Evolutionary conservation across 2,329 filamentous ascomycete species (phyloP).

Genomic region (Neonectria magnoliae): DNA sequence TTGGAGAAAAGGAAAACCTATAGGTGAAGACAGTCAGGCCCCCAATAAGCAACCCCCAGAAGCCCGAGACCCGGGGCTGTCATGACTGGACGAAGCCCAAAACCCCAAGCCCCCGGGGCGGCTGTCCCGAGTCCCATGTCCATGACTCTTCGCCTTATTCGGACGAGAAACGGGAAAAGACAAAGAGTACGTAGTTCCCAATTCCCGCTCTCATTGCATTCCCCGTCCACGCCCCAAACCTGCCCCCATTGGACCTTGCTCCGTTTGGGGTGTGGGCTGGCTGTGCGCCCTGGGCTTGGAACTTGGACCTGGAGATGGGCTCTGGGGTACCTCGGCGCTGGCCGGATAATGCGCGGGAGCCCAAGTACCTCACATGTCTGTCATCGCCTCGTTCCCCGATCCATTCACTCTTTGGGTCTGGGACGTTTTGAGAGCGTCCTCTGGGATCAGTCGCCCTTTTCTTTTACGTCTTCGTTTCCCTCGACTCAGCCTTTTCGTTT

Average conservation of each 20-base stretch:
- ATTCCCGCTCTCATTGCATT: constrained; percentile 15
- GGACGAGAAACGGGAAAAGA: not conserved
- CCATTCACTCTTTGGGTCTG: constrained; percentile 10
- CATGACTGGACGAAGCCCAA: constrained; percentile 1
- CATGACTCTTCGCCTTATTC: constrained; percentile 7
- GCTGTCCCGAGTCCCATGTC: constrained; percentile 9
- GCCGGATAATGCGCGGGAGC: constrained; percentile 24
- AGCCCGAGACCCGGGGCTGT: not conserved
- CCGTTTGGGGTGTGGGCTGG: constrained; percentile 30
- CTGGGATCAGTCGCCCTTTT: constrained; percentile 12
- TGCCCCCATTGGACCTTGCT: constrained; percentile 33
- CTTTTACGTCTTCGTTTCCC: constrained; percentile 17
- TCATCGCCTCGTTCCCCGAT: constrained; percentile 24
- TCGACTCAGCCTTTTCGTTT: constrained; percentile 17
- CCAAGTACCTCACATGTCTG: constrained; percentile 41
- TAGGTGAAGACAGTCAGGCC: not conserved
- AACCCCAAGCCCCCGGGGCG: constrained; percentile 2
- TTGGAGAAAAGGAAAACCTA: constrained; percentile 1
- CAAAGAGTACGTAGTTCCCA: constrained; percentile 16
- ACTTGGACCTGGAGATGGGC: constrained; percentile 33
- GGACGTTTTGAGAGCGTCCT: constrained; percentile 7
- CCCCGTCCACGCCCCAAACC: constrained; percentile 25
- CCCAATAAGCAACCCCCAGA: not conserved
- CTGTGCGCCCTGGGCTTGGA: constrained; percentile 30
- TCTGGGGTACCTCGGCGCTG: constrained; percentile 35